Evolutionary conservation across 139 green algal species (phyloP), one percentile per base, ranked within the genome.

Genomic region (Auxenochlorella pyrenoidosa): DNA sequence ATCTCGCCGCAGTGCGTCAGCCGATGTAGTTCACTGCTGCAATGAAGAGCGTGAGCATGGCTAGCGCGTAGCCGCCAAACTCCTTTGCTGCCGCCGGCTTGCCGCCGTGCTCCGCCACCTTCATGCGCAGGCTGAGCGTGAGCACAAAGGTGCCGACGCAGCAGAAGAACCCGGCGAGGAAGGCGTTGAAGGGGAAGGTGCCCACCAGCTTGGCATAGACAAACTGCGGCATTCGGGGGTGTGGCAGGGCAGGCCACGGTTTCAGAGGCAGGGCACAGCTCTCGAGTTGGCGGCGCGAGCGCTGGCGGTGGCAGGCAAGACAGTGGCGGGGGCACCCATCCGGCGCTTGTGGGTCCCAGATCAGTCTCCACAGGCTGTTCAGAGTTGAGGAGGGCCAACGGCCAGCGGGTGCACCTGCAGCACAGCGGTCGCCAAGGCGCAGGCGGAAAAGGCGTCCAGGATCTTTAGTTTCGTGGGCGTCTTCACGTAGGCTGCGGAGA

Each of bases 121-220:
- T 95, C 90, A 98, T 95, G 8, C 95, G 82, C 87, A 98, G 79
- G 73, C 75, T 60, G 24, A 79, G 88, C 79, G 94, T 97, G 0
- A 98, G 90, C 21, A 96, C 93, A 73, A 96, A 95, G 84, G 95
- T 95, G n/a, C 94, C 94, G 2, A 96, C 16, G 58, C 90, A 95
- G 54, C 90, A 95, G 5, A 97, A 87, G 58, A 97, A 90, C n/a
- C 94, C 94, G 2, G 82, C 82, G 36, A 98, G 86, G 89, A 97
- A 97, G 40, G 94, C 91, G 88, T 98, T 98, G 93, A 97, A 98
- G 12, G 95, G 95, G 80, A 98, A 98, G 21, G 91, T 93, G n/a
- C 95, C 95, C 18, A 96, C 94, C 32, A 96, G 75, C 40, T 95
- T 51, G 91, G 96, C 91, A 71, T 98, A 97, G 0, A 88, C 66